These are phyloP conservation scores for Penicillium hordei DNA, from an alignment of 2,329 filamentous ascomycete genomes.

Conservation along the genomic window DNA sequence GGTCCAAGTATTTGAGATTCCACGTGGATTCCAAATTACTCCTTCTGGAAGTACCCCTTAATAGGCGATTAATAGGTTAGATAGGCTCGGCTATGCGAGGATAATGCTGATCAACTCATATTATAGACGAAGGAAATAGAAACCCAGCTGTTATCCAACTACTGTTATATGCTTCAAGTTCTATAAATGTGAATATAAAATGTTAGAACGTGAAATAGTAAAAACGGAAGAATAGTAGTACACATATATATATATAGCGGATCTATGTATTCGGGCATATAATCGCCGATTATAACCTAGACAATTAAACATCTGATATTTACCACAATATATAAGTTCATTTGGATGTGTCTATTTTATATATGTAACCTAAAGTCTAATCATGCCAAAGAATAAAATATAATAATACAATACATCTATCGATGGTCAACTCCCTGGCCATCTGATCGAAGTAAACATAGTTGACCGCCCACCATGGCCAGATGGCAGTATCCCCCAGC, in stretches of 20 bases:
- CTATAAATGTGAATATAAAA: neutral
- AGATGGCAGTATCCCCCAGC: constrained; percentile 6
- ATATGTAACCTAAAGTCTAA: neutral
- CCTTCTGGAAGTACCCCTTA: neutral
- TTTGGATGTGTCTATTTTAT: neutral
- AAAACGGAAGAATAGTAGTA: neutral
- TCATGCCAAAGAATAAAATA: neutral
- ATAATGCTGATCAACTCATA: neutral
- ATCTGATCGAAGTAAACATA: neutral
- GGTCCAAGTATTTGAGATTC: constrained; percentile 1
- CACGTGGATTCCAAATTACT: constrained; percentile 2
- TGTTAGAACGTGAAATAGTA: neutral
- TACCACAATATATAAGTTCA: neutral
- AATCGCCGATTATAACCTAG: neutral
- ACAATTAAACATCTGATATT: neutral
- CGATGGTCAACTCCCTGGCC: neutral
- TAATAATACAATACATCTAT: no score
- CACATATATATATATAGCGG: constrained; percentile 2
- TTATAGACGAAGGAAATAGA: neutral
- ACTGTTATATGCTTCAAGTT: neutral
- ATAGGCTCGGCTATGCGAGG: neutral
- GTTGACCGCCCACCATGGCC: constrained; percentile 4
- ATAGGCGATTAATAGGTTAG: neutral
- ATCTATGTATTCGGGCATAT: neutral
- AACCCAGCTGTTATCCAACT: neutral